Evolutionary conservation across 2,329 filamentous ascomycete genomes (phyloP), one percentile per base, ranked within the genome.

Genomic region (Oidium heveae): DNA sequence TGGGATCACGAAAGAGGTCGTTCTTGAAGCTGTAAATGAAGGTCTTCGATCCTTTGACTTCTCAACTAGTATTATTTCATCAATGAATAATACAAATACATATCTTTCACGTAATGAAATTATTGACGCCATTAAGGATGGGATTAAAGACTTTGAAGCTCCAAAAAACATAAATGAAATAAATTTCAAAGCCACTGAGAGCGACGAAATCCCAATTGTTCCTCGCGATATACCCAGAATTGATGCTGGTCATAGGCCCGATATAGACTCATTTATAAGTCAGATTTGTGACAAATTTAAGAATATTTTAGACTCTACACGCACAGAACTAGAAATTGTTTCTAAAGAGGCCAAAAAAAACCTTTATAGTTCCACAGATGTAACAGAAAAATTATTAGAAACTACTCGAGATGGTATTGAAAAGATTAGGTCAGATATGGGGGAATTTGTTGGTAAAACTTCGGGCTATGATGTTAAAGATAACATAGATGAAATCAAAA

Each of bases 391-490:
- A 65, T 80, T 94, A 13, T 72, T 95, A 4, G 85, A 91, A 65
- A 84, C 86, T 0, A 81, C 93, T 46, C 89, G 86, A 60, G 86
- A 94, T 63, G 87, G 87, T 0, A 74, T 94, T 15, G 86, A 94
- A 60, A 81, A 77, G 59, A 75, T 96, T 7, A 80, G 86, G 12
- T 69, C 72, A 13, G 84, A 94, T 56, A 84, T 96, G 55, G 86
- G 94, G 56, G 72, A 71, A 46, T 94, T 93, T 59, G 79, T 91
- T 56, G 80, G 88, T 61, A 79, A 79, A 50, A 77, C 80, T 8
- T 73, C 78, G 16, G 83, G 83, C 57, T 20, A 33, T 36, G 74
- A 79, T 1, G 77, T 76, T 20, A 86, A 88, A 57, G 82, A 89
- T 59, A 84, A 91, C 57, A 81, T 91, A 56, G 75, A 89, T 62